Conservation (phyloP, 306 rosid genomes). For the Psophocarpus tetragonolobus region DNA sequence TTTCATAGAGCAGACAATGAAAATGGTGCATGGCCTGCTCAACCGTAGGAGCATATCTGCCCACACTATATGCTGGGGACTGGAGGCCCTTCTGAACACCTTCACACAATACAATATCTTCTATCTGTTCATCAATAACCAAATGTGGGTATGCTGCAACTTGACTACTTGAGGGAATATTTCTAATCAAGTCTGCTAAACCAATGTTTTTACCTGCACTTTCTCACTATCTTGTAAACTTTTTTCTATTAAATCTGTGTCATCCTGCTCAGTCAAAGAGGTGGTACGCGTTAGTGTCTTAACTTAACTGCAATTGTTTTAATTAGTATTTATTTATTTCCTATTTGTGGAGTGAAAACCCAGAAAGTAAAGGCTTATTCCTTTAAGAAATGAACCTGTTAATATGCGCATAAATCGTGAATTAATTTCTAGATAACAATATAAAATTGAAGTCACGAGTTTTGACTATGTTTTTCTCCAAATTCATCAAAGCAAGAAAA, state of each 20-base stretch:
- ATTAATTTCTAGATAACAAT: background rate
- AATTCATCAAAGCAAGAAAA: constrained; percentile 1
- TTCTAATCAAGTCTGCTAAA: background rate
- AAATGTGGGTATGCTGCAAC: constrained; percentile 6
- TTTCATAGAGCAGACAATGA: constrained; percentile 62
- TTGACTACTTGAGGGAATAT: background rate
- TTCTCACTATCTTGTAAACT: constrained; percentile 81
- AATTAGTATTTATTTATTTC: background rate
- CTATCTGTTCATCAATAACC: constrained; percentile 54
- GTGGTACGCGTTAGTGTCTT: background rate
- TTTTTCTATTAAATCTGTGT: constrained; percentile 55
- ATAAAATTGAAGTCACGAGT: background rate
- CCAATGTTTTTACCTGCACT: constrained; percentile 67
- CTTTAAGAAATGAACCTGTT: background rate
- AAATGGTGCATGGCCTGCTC: constrained; percentile 97
- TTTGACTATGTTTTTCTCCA: background rate
- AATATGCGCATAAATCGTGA: background rate
- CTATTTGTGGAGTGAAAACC: background rate
- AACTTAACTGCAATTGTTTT: constrained; percentile 7
- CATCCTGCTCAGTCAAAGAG: constrained; percentile 51
- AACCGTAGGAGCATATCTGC: constrained; percentile 79
- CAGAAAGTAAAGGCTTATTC: background rate
- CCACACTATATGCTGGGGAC: constrained; percentile 70
- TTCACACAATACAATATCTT: constrained; percentile 76
- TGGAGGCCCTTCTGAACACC: constrained; percentile 86